Percentiles rank a stretch among this genome's conserved stretches.
Conservation (phyloP, 2,329 filamentous ascomycete species). For the Talaromyces sp. region DNA sequence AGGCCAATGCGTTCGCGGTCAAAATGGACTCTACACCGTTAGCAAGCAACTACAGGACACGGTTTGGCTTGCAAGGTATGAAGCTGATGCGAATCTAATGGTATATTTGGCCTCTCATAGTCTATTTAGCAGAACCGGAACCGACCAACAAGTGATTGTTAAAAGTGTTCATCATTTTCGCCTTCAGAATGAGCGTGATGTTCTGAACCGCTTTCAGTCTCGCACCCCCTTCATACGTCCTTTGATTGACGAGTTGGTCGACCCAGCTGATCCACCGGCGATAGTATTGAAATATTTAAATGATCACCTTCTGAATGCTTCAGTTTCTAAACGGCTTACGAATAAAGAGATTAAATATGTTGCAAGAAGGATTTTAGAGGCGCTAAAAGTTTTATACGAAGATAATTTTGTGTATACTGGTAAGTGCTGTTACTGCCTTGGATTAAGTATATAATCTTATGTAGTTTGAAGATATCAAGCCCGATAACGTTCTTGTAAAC, state of each 20-base stretch:
- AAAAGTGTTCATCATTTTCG: conserved; percentile 2
- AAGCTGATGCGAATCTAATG: background rate
- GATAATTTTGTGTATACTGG: conserved; percentile 7
- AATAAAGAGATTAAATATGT: conserved; percentile 7
- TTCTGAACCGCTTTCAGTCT: conserved; percentile 1
- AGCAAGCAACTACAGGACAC: background rate
- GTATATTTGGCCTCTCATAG: background rate
- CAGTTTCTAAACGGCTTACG: background rate
- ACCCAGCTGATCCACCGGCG: background rate
- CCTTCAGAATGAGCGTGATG: conserved; percentile 7
- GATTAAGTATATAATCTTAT: background rate
- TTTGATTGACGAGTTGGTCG: conserved; percentile 6
- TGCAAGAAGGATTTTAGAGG: conserved; percentile 1
- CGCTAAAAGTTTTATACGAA: background rate
- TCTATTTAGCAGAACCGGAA: background rate
- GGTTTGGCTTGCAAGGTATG: conserved; percentile 3
- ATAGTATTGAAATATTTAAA: conserved; percentile 9
- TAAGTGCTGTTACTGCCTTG: background rate
- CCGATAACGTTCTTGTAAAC: conserved; percentile 24
- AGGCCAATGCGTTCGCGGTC: background rate
- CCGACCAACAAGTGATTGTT: background rate
- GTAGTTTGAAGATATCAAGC: conserved; percentile 20
- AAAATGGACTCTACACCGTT: background rate
- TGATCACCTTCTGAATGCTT: conserved; percentile 8
- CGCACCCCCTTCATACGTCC: conserved; percentile 1